Percentiles rank a stretch among this genome's conserved stretches.
These are phyloP conservation scores for Globisporangium viniferum DNA, from an alignment of 352 stramenopile species.

Conservation along the genomic window DNA sequence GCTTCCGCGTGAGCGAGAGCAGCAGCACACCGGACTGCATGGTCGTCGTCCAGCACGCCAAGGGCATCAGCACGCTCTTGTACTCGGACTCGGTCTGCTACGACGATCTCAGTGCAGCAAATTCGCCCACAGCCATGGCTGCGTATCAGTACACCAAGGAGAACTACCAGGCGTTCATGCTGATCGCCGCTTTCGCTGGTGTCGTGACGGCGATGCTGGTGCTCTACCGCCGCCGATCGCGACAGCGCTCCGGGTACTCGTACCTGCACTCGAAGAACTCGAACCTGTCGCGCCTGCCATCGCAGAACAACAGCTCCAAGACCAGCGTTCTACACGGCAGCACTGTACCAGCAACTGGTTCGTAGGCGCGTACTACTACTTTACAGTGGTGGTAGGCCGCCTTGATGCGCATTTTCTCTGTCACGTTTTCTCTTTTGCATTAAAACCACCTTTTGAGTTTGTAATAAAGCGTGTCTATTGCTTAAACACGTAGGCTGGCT, in stretches of 20 bases:
- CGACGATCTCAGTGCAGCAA: conserved; percentile 20
- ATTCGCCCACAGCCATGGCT: conserved; percentile 18
- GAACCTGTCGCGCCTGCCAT: conserved; percentile 34
- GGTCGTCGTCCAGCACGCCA: conserved; percentile 41
- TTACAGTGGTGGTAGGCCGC: background rate
- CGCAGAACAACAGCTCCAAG: conserved; percentile 12
- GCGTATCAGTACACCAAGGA: conserved; percentile 33
- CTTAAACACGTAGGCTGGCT: background rate
- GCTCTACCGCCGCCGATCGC: conserved; percentile 39
- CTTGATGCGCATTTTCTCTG: background rate
- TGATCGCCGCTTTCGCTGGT: conserved; percentile 36
- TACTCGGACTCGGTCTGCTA: conserved; percentile 59
- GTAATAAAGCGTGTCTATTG: background rate
- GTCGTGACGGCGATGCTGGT: conserved; percentile 32
- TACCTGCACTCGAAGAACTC: conserved; percentile 53
- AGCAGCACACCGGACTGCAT: conserved; percentile 44
- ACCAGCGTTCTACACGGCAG: conserved; percentile 23
- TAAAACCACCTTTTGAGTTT: background rate
- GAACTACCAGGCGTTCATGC: conserved; percentile 32
- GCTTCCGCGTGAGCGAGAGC: conserved; percentile 38
- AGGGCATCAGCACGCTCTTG: conserved; percentile 44
- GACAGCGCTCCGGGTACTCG: conserved; percentile 56
- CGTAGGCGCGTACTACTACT: conserved; percentile 13
- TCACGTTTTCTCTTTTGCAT: conserved; percentile 11
- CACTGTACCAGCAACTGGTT: conserved; percentile 29